Evolutionary conservation across 2,329 filamentous ascomycete genomes (phyloP).

Genomic region (Gaeumannomyces sp.): DNA sequence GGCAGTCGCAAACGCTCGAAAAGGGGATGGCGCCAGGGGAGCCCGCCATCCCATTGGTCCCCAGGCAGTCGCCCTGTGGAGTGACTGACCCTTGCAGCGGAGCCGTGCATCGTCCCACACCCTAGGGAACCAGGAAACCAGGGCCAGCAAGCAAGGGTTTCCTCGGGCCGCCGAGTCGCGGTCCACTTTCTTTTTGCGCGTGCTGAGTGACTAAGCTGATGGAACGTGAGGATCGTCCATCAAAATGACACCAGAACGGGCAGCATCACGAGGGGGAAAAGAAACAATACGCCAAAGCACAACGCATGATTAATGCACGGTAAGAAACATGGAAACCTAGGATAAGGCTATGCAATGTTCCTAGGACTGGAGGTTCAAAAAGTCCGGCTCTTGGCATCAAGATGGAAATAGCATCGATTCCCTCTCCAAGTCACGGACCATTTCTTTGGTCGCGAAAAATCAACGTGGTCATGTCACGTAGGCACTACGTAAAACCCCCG

Average conservation of each 20-base stretch:
- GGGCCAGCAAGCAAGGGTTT: neutral
- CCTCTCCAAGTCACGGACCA: too few relatives aligned
- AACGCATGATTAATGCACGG: neutral
- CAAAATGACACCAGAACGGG: neutral
- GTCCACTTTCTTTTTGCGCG: neutral
- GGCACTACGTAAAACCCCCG: too few relatives aligned
- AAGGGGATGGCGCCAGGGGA: neutral
- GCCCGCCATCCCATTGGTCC: neutral
- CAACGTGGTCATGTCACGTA: too few relatives aligned
- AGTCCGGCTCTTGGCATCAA: too few relatives aligned
- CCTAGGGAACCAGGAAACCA: neutral
- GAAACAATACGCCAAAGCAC: neutral
- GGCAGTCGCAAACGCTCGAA: neutral
- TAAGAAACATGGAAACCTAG: neutral
- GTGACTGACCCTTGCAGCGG: neutral
- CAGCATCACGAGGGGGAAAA: neutral
- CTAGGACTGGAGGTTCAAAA: too few relatives aligned
- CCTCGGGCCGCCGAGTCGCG: neutral
- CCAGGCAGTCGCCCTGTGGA: neutral
- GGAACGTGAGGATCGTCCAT: neutral
- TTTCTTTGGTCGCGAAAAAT: too few relatives aligned
- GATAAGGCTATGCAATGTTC: too few relatives aligned
- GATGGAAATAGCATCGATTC: too few relatives aligned
- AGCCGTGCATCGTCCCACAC: neutral
- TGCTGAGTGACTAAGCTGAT: too few relatives aligned